phyloP scores from a whole-genome alignment of 129 eudicot species.

The Ambrosia trifida region DNA sequence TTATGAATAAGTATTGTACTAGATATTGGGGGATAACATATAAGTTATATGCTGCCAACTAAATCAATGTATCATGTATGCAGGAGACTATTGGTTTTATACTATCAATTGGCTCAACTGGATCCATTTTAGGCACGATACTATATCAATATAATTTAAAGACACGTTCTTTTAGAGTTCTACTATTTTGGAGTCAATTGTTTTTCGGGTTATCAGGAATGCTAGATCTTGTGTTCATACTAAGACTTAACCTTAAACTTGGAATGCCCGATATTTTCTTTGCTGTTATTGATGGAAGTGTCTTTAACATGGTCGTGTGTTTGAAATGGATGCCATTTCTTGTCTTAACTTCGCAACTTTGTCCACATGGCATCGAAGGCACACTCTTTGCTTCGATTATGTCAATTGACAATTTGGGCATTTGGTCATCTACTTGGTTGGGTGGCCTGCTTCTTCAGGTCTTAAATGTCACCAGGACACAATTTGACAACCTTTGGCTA shows the following conservation, averaged over 20 bases:
- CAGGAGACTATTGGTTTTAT: conserved; percentile 79
- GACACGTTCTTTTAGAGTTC: conserved; percentile 57
- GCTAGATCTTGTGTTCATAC: conserved; percentile 71
- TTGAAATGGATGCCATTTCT: conserved; percentile 99
- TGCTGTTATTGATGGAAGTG: conserved; percentile 72
- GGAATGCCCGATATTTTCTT: conserved; percentile 74
- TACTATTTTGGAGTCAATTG: conserved; percentile 77
- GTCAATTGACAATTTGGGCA: conserved; percentile 89
- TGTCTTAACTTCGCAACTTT: conserved; percentile 81
- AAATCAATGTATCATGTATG: conserved; percentile 25
- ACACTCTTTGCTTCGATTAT: conserved; percentile 87
- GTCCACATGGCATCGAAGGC: conserved; percentile 97
- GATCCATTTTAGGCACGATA: conserved; percentile 72
- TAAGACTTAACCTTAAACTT: conserved; percentile 65
- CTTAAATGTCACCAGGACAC: conserved; percentile 64
- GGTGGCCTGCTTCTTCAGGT: conserved; percentile 78
- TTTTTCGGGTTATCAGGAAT: conserved; percentile 67
- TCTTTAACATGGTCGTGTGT: conserved; percentile 60
- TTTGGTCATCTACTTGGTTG: conserved; percentile 74
- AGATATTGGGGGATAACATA: too few relatives aligned
- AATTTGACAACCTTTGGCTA: conserved; percentile 70
- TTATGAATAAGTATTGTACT: too few relatives aligned
- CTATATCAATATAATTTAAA: conserved; percentile 70
- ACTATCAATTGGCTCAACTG: conserved; percentile 76
- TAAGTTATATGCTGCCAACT: background rate